Percentiles rank a stretch among this genome's conserved stretches.
Conservation (phyloP, 192 early-diverging fungal genomes). For the Linnemannia zychae region DNA sequence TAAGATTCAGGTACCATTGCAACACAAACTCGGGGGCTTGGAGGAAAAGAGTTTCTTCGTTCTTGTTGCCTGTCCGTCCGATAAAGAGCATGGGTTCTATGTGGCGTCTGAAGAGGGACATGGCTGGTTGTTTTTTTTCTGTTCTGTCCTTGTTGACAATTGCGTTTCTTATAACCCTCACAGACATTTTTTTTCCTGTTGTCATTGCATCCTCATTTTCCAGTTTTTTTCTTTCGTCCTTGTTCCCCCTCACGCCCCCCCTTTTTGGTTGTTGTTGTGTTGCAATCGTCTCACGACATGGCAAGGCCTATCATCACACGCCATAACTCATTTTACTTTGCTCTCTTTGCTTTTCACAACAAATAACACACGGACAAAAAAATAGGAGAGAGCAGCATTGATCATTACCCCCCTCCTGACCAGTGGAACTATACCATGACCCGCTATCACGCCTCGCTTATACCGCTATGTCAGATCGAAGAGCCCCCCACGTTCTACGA, state of each 20-base stretch:
- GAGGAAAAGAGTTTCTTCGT: no score
- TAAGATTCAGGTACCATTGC: neutral
- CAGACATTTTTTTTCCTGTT: neutral
- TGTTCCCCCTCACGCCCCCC: neutral
- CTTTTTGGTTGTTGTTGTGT: constrained; percentile 8
- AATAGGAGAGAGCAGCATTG: constrained; percentile 47
- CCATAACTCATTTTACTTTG: neutral
- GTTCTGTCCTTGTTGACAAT: neutral
- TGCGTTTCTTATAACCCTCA: neutral
- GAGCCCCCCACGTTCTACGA: constrained; percentile 51
- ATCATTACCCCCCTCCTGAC: constrained; percentile 56
- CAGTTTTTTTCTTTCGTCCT: neutral
- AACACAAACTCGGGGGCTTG: no score
- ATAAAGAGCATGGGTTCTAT: neutral
- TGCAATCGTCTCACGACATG: constrained; percentile 1
- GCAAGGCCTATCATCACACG: neutral
- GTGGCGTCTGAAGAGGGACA: neutral
- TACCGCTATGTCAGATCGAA: constrained; percentile 49
- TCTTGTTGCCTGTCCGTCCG: neutral
- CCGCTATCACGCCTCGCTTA: constrained; percentile 54
- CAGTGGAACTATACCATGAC: constrained; percentile 56
- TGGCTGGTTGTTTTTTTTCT: neutral
- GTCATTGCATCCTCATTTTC: neutral
- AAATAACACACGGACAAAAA: constrained; percentile 5
- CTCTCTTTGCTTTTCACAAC: constrained; percentile 5